Percentiles rank a stretch among this genome's conserved stretches.
Conservation (phyloP, 306 rosid genomes). For the Quercus agrifolia region DNA sequence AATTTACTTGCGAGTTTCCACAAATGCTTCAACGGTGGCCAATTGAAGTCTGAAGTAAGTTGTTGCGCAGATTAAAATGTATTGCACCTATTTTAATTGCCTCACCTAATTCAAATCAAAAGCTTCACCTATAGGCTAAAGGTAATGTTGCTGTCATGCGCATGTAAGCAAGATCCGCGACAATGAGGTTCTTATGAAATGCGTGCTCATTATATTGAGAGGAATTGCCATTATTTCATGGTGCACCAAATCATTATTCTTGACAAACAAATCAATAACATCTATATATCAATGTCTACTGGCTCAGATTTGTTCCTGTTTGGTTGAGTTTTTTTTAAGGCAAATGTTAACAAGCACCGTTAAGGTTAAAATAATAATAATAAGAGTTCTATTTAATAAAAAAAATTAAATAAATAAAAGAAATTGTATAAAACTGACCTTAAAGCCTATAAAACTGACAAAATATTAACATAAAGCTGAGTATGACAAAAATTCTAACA, state of each 20-base stretch:
- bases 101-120: not conserved
- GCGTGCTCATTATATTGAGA: not conserved
- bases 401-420: rapidly evolving
- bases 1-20: not conserved
- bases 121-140: not conserved
- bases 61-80: not conserved
- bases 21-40: not conserved
- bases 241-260: not conserved
- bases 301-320: not conserved
- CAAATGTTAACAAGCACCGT: no score
- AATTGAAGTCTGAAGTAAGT: not conserved
- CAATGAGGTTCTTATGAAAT: not conserved
- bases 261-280: not conserved
- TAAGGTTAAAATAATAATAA: no score
- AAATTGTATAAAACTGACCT: no score
- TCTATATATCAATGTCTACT: not conserved
- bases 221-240: not conserved
- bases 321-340: no score
- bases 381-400: no score
- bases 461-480: no score
- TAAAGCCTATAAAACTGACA: no score
- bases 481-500: no score
- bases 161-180: not conserved
- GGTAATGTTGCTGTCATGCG: not conserved
- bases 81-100: not conserved